Evolutionary conservation across 495 filamentous ascomycete genomes (phyloP).

Genomic region (Penicillium coffeae): DNA sequence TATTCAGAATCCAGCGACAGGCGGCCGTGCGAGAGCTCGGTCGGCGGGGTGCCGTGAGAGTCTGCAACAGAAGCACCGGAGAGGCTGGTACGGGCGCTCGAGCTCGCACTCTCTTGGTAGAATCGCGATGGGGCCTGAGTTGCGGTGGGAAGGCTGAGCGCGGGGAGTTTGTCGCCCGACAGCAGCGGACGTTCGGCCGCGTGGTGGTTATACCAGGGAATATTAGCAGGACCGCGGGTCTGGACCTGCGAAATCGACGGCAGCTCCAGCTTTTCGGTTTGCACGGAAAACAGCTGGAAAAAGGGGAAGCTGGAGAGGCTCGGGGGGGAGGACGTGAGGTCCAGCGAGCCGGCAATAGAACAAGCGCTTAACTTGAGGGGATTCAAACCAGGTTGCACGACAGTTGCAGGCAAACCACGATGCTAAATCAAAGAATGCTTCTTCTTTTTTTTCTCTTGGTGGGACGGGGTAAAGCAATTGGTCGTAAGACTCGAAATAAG

Average conservation of each 20-base stretch:
- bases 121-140: conserved; percentile 49
- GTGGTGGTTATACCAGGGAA: conserved; percentile 71
- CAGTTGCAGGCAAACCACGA: not conserved
- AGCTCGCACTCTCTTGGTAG: conserved; percentile 36
- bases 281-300: conserved; percentile 41
- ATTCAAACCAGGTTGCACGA: not conserved
- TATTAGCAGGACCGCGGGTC: conserved; percentile 80
- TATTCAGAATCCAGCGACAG: conserved; percentile 42
- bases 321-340: not conserved
- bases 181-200: conserved; percentile 63
- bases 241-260: conserved; percentile 88
- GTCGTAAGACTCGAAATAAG: not conserved
- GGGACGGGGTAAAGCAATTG: not conserved
- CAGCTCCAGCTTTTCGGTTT: conserved; percentile 98
- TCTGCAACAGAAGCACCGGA: conserved; percentile 31
- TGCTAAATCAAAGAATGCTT: not conserved
- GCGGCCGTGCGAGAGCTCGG: conserved; percentile 36
- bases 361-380: not conserved
- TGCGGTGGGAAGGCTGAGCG: conserved; percentile 69
- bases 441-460: not conserved
- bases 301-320: conserved; percentile 1
- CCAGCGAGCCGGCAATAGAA: not conserved
- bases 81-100: conserved; percentile 37
- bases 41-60: conserved; percentile 34
- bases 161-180: conserved; percentile 73